Base-by-base conservation (phyloP, 192 early-diverging fungal genomes). In the Coemansia erecta region DNA sequence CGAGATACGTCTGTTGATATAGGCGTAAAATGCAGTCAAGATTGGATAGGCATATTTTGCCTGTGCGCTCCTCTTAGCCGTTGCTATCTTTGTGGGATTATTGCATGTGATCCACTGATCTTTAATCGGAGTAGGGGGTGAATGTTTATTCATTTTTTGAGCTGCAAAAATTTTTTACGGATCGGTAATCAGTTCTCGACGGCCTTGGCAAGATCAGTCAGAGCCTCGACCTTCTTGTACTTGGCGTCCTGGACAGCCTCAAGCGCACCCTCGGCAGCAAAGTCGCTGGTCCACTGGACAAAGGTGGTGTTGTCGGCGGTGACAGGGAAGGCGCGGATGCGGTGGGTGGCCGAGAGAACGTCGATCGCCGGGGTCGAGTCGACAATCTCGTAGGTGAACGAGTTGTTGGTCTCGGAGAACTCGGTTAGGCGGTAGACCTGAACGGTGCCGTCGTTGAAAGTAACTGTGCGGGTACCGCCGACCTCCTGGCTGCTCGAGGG, bases 251-350 rank as follows among this genome's bases (percentile, higher is more conserved):
- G 55, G 28, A 84, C 78, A 9, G 72, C 72, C 13, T 70, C 82
- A 57, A 33, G 41, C 2, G 75, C 57, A 12, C 78, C 78, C 49
- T 81, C 81, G 31, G 82, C 74, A 39, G 78, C 81, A 26, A 81
- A 85, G 45, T 81, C 81, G 60, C 80, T 79, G n/a, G 75, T 56
- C 84, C 84, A 85, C 57, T 80, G 72, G 35, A 85, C 84, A 72
- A 78, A 83, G n/a, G 84, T 68, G 0, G 81, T 68, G 66, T 85
- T 64, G 58, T 82, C 76, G 8, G 77, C 53, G 0, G 84, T 72
- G 24, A 85, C 82, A 9, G 66, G 63, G 49, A 65, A 66, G 42
- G 79, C 67, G 19, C 61, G 57, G 61, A 85, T 73, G 1, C 81
- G 81, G 63, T 85, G 81, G 53, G 81, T 58, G 18, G 84, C 82